phyloP scores from a whole-genome alignment of 2,329 filamentous ascomycete species.

The Colletotrichum musicola region DNA sequence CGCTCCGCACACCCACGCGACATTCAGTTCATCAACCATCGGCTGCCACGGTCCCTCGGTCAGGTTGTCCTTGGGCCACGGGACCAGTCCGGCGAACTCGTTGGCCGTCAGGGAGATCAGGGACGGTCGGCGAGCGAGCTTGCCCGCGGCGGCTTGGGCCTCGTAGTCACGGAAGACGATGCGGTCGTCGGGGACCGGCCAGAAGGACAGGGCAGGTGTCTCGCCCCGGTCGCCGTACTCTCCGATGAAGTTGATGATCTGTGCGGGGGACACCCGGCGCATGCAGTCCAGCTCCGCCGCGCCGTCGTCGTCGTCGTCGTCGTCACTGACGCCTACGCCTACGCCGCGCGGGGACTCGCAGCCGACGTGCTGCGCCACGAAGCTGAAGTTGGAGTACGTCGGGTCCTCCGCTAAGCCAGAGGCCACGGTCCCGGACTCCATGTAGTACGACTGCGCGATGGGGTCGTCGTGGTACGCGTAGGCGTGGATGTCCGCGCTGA shows the following conservation, averaged over 20 bases:
- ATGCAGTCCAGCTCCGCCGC: conserved; percentile 52
- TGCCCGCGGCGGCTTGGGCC: conserved; percentile 42
- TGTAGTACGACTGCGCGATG: conserved; percentile 55
- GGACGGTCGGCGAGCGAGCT: conserved; percentile 44
- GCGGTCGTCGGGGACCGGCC: conserved; percentile 45
- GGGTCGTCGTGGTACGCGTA: conserved; percentile 61
- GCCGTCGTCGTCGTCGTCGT: conserved; percentile 30
- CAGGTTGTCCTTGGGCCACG: conserved; percentile 45
- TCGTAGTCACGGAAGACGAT: conserved; percentile 49
- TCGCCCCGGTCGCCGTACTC: conserved; percentile 43
- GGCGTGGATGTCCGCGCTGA: conserved; percentile 55
- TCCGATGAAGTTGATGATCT: conserved; percentile 49
- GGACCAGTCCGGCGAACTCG: conserved; percentile 46
- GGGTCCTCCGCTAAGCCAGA: conserved; percentile 45
- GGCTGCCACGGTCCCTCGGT: conserved; percentile 45
- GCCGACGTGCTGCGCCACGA: conserved; percentile 49
- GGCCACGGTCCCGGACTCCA: conserved; percentile 55
- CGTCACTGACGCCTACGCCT: too few species aligned
- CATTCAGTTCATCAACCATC: conserved; percentile 26
- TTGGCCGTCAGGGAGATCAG: conserved; percentile 51
- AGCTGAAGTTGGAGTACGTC: conserved; percentile 49
- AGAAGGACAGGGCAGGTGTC: conserved; percentile 44
- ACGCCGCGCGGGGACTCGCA: conserved; percentile 45
- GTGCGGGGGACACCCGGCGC: conserved; percentile 48
- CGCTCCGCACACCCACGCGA: conserved; percentile 46